phyloP scores from a whole-genome alignment of 805 yeast species.

The Starmerella stigmatis region DNA sequence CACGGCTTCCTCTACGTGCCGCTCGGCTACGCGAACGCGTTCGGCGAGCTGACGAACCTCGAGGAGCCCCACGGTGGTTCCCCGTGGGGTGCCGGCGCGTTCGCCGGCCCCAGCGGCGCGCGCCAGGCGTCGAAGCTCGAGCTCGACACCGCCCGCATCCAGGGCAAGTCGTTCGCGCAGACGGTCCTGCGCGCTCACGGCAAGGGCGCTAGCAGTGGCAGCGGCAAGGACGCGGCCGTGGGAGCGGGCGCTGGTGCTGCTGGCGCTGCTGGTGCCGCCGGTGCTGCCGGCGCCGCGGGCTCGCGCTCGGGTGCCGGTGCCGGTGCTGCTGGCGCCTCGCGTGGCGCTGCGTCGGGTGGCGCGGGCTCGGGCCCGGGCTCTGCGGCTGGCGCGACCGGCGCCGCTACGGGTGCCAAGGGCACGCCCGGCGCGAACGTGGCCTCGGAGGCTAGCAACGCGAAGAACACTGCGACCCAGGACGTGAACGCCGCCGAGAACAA shows the following conservation, averaged over 20 bases:
- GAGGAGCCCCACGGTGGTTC: constrained; percentile 69
- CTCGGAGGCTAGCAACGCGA: background rate
- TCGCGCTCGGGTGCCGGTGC: constrained; percentile 12
- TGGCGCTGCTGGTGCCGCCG: constrained; percentile 13
- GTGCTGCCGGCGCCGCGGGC: constrained; percentile 10
- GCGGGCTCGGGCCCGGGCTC: constrained; percentile 3
- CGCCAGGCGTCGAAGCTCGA: constrained; percentile 57
- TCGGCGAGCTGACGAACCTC: constrained; percentile 42
- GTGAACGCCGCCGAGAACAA: background rate
- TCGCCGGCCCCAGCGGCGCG: constrained; percentile 69
- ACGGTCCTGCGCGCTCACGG: constrained; percentile 28
- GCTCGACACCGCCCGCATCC: constrained; percentile 49
- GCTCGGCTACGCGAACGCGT: constrained; percentile 59
- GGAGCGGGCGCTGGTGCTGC: constrained; percentile 14
- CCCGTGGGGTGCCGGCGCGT: constrained; percentile 79
- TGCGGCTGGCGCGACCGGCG: constrained; percentile 7
- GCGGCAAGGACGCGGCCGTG: constrained; percentile 7
- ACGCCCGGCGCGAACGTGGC: background rate
- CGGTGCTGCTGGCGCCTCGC: constrained; percentile 3
- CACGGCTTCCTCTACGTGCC: constrained; percentile 78
- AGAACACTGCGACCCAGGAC: background rate
- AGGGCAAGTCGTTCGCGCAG: constrained; percentile 55
- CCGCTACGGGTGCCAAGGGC: background rate
- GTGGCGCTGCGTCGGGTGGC: too few species aligned
- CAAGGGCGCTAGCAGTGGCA: constrained; percentile 1